Evolutionary conservation across 495 filamentous ascomycete genomes (phyloP), one percentile per base, ranked within the genome.

Genomic region (Pyrenopolyporus hunteri): DNA sequence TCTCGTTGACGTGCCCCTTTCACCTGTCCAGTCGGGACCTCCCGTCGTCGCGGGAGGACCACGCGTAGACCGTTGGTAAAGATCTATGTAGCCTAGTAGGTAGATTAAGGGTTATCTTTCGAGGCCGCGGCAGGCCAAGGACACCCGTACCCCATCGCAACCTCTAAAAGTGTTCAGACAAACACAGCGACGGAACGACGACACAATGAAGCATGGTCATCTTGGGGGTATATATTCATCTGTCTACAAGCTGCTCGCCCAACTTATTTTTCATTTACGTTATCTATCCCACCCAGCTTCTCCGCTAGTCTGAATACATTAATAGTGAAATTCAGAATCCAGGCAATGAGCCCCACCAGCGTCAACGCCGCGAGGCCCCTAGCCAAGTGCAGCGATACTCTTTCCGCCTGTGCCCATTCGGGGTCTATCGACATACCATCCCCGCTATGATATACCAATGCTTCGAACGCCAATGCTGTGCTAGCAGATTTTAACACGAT

Each of bases 401-500:
- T 59, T 53, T 79, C 67, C 28, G 49, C 57, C 6, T 25, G 42
- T 28, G 17, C 35, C 25, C 28, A 42, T 13, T 36, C 23, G 6
- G 53, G 9, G 8, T 53, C 43, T 2, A 16, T 42, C 31, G 69
- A 57, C 9, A 44, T 33, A 16, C 57, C 56, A 28, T 68, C 63
- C 4, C 72, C 71, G 33, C 83, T 81, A 42, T 87, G 83, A 71
- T 92, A 91, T 6, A 83, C 85, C 42, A 97, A 74, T 7, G 90
- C 86, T 70, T 89, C 87, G 70, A 98, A 97, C 7, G 95, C 92
- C 66, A 98, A 74, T 44, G 89, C 89, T 32, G 96, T 76, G 73
- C 97, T 97, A 36, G 92, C 90, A 1, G 92, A 90, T 70, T 96
- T 91, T 73, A 98, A 96, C 22, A 97, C 90, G 62, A 98, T 95